These are phyloP conservation scores for Cyclanthera cordifolia DNA, from an alignment of 306 rosid species.

Conservation along the genomic window DNA sequence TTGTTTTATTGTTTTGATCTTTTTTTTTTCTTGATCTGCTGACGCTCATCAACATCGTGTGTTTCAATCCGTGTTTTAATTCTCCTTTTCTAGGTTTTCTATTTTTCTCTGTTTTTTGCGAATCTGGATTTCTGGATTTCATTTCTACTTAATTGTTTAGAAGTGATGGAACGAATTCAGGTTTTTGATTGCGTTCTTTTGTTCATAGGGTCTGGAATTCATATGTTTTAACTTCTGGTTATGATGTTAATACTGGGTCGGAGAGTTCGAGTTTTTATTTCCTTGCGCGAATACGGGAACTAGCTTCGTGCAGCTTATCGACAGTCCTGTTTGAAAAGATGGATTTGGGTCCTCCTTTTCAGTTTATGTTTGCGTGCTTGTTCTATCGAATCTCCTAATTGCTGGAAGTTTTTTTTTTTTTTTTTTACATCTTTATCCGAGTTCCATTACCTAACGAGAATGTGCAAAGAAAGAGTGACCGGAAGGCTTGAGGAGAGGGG, in stretches of 20 bases:
- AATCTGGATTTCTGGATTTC: not conserved
- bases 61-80: not conserved
- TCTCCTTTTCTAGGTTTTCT: not conserved
- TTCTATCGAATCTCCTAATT: not conserved
- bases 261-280: not conserved
- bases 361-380: not conserved
- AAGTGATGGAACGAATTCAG: not conserved
- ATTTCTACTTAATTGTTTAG: not conserved
- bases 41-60: not conserved
- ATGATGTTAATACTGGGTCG: not conserved
- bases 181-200: not conserved
- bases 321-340: not conserved
- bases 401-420: not conserved
- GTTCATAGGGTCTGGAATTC: not conserved
- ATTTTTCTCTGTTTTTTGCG: not conserved
- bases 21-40: constrained; percentile 4
- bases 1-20: not conserved
- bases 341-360: not conserved
- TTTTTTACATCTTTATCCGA: not conserved
- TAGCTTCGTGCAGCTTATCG: too few relatives aligned
- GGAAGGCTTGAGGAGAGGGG: not conserved
- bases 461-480: not conserved
- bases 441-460: not conserved
- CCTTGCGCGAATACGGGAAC: too few relatives aligned
- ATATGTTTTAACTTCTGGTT: not conserved